Conservation (phyloP, 2,329 filamentous ascomycete species). For the Tolypocladium inflatum region DNA sequence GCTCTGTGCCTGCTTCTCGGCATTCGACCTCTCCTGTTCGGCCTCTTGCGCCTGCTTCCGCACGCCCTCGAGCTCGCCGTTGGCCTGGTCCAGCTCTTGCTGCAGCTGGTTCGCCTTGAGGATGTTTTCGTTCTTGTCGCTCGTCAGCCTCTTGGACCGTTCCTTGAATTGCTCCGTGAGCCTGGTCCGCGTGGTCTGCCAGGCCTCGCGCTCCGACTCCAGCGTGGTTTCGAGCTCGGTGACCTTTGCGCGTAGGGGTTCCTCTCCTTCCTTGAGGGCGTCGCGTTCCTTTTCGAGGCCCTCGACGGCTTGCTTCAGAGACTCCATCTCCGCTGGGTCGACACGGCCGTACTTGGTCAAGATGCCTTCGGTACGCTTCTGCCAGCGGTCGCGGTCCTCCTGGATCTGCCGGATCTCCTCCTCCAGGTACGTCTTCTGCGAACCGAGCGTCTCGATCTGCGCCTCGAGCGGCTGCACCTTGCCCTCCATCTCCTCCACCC, state of each 20-base stretch:
- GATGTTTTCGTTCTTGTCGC: slow-evolving; percentile 43
- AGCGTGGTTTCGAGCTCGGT: slow-evolving; percentile 40
- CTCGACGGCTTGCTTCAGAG: slow-evolving; percentile 69
- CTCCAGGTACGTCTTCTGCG: slow-evolving; percentile 69
- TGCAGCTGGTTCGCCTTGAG: slow-evolving; percentile 43
- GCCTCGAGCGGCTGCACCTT: slow-evolving; percentile 76
- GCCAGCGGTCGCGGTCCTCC: slow-evolving; percentile 88
- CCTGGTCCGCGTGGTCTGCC: slow-evolving; percentile 41
- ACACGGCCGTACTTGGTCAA: slow-evolving; percentile 92
- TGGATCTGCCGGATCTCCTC: slow-evolving; percentile 84
- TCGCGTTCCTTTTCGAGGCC: slow-evolving; percentile 57
- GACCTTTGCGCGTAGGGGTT: slow-evolving; percentile 43
- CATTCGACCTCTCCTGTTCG: slow-evolving; percentile 20
- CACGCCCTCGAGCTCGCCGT: slow-evolving; percentile 45
- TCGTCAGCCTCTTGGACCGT: slow-evolving; percentile 42
- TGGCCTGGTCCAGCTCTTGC: slow-evolving; percentile 35
- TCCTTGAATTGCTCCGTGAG: slow-evolving; percentile 57
- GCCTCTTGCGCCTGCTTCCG: slow-evolving; percentile 24
- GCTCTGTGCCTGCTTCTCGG: slow-evolving; percentile 32
- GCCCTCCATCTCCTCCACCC: slow-evolving; percentile 63
- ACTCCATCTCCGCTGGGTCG: slow-evolving; percentile 86
- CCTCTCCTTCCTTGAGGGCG: slow-evolving; percentile 37
- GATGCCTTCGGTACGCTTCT: slow-evolving; percentile 91
- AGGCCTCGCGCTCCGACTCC: slow-evolving; percentile 44
- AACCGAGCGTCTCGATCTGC: slow-evolving; percentile 73